Evolutionary conservation across 1,284 basidiomycete species (phyloP), one percentile per base, ranked within the genome.

Genomic region (Dichomitus squalens): DNA sequence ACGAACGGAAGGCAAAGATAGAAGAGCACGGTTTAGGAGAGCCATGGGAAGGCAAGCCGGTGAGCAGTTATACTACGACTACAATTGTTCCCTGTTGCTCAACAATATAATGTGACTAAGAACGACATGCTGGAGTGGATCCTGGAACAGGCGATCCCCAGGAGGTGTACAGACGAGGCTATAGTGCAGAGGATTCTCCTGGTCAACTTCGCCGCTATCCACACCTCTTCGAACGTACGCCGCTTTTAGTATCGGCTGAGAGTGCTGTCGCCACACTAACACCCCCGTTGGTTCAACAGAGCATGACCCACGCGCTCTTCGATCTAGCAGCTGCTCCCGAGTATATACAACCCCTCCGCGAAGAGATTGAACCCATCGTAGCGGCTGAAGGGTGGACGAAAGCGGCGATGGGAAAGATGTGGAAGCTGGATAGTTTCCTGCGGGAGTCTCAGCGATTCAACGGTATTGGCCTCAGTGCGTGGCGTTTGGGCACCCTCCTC

Each of bases 401-500:
- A 61, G 64, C 64, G 0, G 69, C 76, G 0, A 67, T 84, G 52
- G 66, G 63, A 11, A 79, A 78, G 53, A 75, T 84, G 75, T 67
- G 70, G 54, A 79, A 79, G 55, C 60, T 84, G 21, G 82, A 84
- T 59, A 83, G 81, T 60, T 82, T 84, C 65, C 61, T 85, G 52
- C 74, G 77, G 46, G 82, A 84, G 64, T 75, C 76, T 0, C 73
- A 75, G 55, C 71, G 81, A 6, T 57, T 74, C 44, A 73, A 73
- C 38, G 74, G 72, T 0, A 63, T 73, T 27, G 61, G 47, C 41
- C 31, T 49, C 25, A 59, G 68, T 72, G 50, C 27, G 66, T 59
- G 6, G 18, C 20, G 14, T 7, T 41, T n/a, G n/a, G n/a, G n/a
- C 5, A 36, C 18, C 50, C 35, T 25, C 29, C 29, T 4, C n/a